These are phyloP conservation scores for Talaromyces atroroseus DNA, from an alignment of 2,329 filamentous ascomycete genomes.

Conservation along the genomic window DNA sequence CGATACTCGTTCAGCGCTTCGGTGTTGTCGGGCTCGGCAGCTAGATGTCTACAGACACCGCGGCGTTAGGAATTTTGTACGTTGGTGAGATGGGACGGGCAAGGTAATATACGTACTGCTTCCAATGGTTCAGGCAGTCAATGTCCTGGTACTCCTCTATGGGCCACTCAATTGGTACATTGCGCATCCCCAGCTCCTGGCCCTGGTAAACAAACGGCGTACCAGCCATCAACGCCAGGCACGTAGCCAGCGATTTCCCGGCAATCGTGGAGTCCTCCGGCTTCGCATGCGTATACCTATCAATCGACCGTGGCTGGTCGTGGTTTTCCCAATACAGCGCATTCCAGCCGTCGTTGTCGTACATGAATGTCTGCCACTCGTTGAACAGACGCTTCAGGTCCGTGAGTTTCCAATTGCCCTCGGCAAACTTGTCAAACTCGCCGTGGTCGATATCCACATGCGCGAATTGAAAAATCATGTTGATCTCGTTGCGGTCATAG, in stretches of 20 bases:
- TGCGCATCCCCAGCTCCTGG: slow-evolving; percentile 63
- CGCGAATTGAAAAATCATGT: slow-evolving; percentile 71
- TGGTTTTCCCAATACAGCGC: slow-evolving; percentile 63
- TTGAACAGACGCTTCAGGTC: slow-evolving; percentile 50
- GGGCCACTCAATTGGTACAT: slow-evolving; percentile 56
- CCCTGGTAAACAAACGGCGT: slow-evolving; percentile 66
- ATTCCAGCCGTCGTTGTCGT: slow-evolving; percentile 58
- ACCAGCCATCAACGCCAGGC: slow-evolving; percentile 54
- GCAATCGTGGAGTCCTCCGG: slow-evolving; percentile 46
- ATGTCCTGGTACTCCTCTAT: slow-evolving; percentile 66
- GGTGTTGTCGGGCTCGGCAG: slow-evolving; percentile 22
- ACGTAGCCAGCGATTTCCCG: slow-evolving; percentile 56
- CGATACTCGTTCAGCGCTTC: slow-evolving; percentile 26
- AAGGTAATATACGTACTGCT: slow-evolving; percentile 35
- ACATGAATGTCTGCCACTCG: slow-evolving; percentile 57
- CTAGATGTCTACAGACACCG: slow-evolving; percentile 26
- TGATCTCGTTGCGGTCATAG: slow-evolving; percentile 55
- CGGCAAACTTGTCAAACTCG: slow-evolving; percentile 46
- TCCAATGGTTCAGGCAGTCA: slow-evolving; percentile 55
- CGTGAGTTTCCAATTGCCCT: slow-evolving; percentile 43
- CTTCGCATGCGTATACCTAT: slow-evolving; percentile 50
- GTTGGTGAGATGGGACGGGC: too few relatives aligned
- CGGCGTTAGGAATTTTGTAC: too few relatives aligned
- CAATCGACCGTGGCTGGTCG: slow-evolving; percentile 58
- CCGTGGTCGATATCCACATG: slow-evolving; percentile 57